Percentiles rank a stretch among this genome's conserved stretches.
Evolutionary conservation across 345 rosid species (phyloP).

Genomic region (Anacardium occidentale): DNA sequence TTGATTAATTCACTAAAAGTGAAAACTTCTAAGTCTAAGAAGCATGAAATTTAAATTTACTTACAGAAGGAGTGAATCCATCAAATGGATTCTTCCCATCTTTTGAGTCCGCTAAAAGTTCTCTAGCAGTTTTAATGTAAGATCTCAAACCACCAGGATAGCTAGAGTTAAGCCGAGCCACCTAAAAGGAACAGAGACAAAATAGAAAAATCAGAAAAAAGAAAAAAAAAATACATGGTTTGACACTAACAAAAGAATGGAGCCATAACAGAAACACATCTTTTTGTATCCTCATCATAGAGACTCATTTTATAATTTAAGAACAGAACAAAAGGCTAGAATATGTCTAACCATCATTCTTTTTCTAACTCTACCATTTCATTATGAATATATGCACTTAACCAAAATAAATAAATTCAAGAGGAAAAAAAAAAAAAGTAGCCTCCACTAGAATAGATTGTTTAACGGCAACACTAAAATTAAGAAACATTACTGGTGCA

Average conservation of each 20-base stretch:
- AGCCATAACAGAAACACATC: background rate
- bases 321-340: background rate
- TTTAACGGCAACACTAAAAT: background rate
- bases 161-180: conserved; percentile 65
- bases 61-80: conserved; percentile 92
- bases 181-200: conserved; percentile 38
- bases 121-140: conserved; percentile 68
- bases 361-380: too few relatives aligned
- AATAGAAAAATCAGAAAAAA: background rate
- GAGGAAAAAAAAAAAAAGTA: background rate
- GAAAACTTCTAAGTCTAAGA: background rate
- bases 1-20: background rate
- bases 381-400: background rate
- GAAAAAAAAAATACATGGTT: background rate
- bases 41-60: conserved; percentile 16
- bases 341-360: background rate
- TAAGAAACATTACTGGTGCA: background rate
- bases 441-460: background rate
- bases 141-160: conserved; percentile 88
- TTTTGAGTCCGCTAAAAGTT: conserved; percentile 86
- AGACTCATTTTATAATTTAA: too few relatives aligned
- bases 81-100: conserved; percentile 91
- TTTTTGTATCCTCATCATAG: too few relatives aligned
- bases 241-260: background rate
- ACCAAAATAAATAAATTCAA: too few relatives aligned